Conservation (phyloP, 805 yeast genomes). For the Candida odintsovae region DNA sequence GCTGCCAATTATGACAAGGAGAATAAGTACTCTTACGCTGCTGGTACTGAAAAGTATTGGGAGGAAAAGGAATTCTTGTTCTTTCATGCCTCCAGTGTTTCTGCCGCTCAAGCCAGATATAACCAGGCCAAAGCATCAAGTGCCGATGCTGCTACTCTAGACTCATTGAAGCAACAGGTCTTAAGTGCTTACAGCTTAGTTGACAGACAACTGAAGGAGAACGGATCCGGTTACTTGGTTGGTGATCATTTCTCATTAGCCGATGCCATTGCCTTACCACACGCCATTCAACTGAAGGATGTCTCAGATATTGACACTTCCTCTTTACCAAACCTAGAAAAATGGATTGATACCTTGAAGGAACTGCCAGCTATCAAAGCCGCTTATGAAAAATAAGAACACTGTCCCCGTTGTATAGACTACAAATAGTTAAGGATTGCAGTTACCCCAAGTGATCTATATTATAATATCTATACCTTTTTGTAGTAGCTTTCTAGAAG, state of each 20-base stretch:
- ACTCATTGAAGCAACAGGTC: conserved; percentile 33
- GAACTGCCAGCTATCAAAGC: conserved; percentile 6
- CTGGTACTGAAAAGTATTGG: conserved; percentile 40
- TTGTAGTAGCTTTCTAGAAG: conserved; percentile 15
- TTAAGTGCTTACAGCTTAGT: conserved; percentile 44
- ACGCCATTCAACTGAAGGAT: conserved; percentile 10
- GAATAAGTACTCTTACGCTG: conserved; percentile 31
- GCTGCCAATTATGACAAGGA: conserved; percentile 54
- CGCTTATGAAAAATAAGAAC: not conserved
- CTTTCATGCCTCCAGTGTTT: conserved; percentile 53
- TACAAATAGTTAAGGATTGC: not conserved
- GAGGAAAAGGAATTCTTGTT: conserved; percentile 44
- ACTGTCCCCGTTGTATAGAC: not conserved
- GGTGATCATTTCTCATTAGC: conserved; percentile 56
- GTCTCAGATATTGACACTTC: conserved; percentile 1
- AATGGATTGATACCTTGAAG: conserved; percentile 7
- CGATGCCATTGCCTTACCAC: conserved; percentile 43
- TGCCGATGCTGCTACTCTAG: conserved; percentile 27
- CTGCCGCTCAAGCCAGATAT: conserved; percentile 61
- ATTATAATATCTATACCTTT: conserved; percentile 8
- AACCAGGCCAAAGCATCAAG: conserved; percentile 31
- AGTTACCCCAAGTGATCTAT: not conserved
- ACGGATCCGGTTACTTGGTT: conserved; percentile 44
- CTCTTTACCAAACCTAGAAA: conserved; percentile 1
- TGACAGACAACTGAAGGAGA: conserved; percentile 41